Evolutionary conservation across 2,329 filamentous ascomycete species (phyloP), one percentile per base, ranked within the genome.

Genomic region (Aspergillus eucalypticola): DNA sequence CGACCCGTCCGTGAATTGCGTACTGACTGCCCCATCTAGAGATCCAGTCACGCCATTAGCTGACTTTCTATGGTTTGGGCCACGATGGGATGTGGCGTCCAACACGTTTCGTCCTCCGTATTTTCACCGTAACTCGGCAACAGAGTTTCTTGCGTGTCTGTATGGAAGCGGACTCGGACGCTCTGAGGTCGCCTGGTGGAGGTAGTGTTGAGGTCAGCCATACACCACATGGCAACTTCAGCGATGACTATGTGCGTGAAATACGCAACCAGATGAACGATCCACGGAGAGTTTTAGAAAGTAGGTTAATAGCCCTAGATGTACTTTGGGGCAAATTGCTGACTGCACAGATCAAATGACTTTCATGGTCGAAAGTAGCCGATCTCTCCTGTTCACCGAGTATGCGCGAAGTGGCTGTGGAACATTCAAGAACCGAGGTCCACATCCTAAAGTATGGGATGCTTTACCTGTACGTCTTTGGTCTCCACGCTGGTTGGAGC

Each of bases 11-110:
- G 85, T 90, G 66, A 89, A 84, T 74, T 86, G 86, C 0, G 88
- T 91, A 4, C 80, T 77, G 8, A 76, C 73, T 2, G 74, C 74
- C 6, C 65, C 68, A 17, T 75, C 75, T 0, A 64, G 90, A 23
- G 86, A 88, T 1, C 86, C 85, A n/a, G 75, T 81, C 4, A 82
- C 82, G 8, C 84, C 84, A 0, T 81, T 85, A 0, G 87, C 86
- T 6, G 88, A 91, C 76, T 90, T 91, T 66, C 86, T 90, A 68
- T 86, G 90, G 73, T 90, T 91, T 76, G 87, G 88, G 8, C 88
- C 88, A 1, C 82, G 88, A 54, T 91, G 88, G 88, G 82, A 90
- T 35, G 87, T 89, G 0, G 84, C 83, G 2, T 86, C 89, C 67
- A 82, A 88, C 69, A 90, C 88, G 0, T 90, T 90, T 80, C 84